These are phyloP conservation scores for Leptodermis oblonga DNA, from an alignment of 257 asterid species.

Conservation along the genomic window DNA sequence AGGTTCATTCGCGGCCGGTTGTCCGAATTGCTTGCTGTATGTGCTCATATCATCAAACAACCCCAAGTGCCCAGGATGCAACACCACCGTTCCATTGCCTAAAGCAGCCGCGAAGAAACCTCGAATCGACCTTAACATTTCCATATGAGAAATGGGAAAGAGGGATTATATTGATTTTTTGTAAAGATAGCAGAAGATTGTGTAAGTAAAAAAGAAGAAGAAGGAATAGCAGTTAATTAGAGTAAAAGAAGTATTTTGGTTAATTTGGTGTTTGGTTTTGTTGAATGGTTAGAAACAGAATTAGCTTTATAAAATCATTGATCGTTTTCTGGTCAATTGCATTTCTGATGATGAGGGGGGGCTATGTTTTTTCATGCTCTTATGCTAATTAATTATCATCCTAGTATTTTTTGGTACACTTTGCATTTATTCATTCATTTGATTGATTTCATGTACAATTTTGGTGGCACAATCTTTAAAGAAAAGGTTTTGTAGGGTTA, in stretches of 20 bases:
- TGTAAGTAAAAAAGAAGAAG: slow-evolving; percentile 27
- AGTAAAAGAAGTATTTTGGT: no score
- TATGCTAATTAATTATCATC: no score
- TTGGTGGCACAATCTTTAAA: no score
- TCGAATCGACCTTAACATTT: slow-evolving; percentile 66
- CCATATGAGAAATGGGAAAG: slow-evolving; percentile 37
- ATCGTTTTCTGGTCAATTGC: no score
- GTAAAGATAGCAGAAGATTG: slow-evolving; percentile 43
- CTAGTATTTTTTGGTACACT: no score
- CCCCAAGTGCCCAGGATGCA: slow-evolving; percentile 78
- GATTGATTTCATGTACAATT: no score
- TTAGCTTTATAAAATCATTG: no score
- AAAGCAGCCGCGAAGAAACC: slow-evolving; percentile 47
- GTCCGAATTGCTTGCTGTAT: slow-evolving; percentile 68
- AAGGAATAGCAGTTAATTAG: slow-evolving; percentile 32
- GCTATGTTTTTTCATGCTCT: no score
- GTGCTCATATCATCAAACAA: slow-evolving; percentile 48
- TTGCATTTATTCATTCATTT: no score
- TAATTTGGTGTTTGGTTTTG: slow-evolving; percentile 10
- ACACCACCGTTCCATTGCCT: slow-evolving; percentile 47
- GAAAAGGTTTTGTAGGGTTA: no score
- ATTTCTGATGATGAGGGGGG: no score
- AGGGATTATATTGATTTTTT: slow-evolving; percentile 17
- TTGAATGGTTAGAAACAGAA: slow-evolving; percentile 4
- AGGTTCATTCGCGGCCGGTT: slow-evolving; percentile 60